Base-by-base conservation (phyloP, 768 basidiomycete genomes). In the Leccinum imitatum region DNA sequence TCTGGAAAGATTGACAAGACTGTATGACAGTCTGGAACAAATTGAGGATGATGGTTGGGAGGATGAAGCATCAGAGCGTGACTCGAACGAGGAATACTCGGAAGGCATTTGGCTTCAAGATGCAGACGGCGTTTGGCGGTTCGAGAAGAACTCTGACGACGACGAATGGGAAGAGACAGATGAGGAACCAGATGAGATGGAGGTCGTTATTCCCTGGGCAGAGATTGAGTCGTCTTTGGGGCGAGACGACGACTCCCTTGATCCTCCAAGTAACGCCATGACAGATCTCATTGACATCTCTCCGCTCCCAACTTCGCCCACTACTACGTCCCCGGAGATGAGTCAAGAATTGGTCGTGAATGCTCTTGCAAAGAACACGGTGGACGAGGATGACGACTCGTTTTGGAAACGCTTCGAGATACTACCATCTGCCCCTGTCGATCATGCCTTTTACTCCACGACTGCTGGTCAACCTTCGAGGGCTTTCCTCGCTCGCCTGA, bases 331-430 rank as follows among this genome's bases (percentile, higher is more conserved):
- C 6, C 72, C 74, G 19, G 72, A 75, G 58, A 63, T 65, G 64
- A 71, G 71, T 41, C 74, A 74, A 53, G 73, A 74, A 54, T 61
- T 67, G 21, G 60, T 65, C 15, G 56, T 69, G 25, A 72, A 71
- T 25, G 65, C 69, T 8, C 65, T 63, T 17, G 59, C 62, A 44
- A 76, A 74, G 44, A 62, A 69, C 33, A 74, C 64, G 21, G 56
- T 57, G 14, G 65, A 73, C 6, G 69, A 70, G 53, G 79, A 78
- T 19, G 71, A 75, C 4, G 76, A 78, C n/a, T 69, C 75, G 8
- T 63, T 77, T 44, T 95, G 92, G 93, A 85, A 85, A 63, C 84
- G 86, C n/a, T 98, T 98, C 68, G 87, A 88, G 56, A 76, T 96
- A 47, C 76, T 93, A 25, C 73, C 91, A 33, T 81, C 84, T 35